These are phyloP conservation scores for Taphrina flavorubra DNA, from an alignment of 1,139 yeast species.

Conservation along the genomic window DNA sequence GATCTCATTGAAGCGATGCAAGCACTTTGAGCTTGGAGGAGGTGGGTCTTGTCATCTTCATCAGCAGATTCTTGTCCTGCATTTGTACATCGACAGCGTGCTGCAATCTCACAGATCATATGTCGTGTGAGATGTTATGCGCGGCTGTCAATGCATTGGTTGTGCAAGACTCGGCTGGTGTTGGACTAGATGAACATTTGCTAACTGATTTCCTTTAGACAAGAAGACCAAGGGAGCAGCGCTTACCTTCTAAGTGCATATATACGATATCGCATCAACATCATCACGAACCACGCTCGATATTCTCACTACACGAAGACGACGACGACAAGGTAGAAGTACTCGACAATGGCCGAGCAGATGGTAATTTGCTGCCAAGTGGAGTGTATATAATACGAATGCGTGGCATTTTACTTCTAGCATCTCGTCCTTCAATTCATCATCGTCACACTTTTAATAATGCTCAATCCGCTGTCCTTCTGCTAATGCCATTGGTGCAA, in stretches of 20 bases:
- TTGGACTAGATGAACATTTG: neutral
- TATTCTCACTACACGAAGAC: constrained; percentile 1
- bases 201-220: constrained; percentile 57
- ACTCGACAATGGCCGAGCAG: constrained; percentile 12
- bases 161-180: neutral
- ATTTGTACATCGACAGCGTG: neutral
- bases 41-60: constrained; percentile 4
- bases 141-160: neutral
- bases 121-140: neutral
- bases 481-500: too few relatives aligned
- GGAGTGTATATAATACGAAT: constrained; percentile 22
- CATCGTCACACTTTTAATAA: neutral
- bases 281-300: constrained; percentile 10
- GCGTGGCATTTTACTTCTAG: constrained; percentile 24
- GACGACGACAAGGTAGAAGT: neutral
- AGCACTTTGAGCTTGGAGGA: constrained; percentile 99
- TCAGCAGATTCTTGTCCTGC: neutral
- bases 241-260: constrained; percentile 37
- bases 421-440: constrained; percentile 12
- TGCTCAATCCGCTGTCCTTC: too few relatives aligned
- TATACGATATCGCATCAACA: neutral
- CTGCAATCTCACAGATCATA: neutral
- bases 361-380: neutral
- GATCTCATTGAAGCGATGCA: constrained; percentile 98
- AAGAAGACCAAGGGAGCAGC: constrained; percentile 80